Conservation (phyloP, 495 filamentous ascomycete genomes). For the Penicillium atrosanguineum region DNA sequence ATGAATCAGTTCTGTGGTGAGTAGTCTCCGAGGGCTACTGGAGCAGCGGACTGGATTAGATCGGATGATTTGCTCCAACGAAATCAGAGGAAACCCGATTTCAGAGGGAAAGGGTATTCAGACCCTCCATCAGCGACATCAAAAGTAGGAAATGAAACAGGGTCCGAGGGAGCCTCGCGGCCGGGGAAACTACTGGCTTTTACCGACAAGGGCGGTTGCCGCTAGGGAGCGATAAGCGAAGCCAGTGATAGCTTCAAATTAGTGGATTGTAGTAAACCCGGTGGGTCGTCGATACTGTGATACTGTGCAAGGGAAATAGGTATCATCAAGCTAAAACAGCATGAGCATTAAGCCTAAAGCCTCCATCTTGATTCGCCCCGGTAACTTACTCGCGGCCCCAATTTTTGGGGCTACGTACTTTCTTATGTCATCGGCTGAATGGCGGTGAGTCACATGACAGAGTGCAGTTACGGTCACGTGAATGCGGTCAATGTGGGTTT, state of each 20-base stretch:
- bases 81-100: neutral
- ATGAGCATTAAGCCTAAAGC: neutral
- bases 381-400: neutral
- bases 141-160: neutral
- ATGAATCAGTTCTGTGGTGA: slow-evolving; percentile 38
- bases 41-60: slow-evolving; percentile 26
- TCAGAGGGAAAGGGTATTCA: neutral
- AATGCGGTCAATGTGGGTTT: slow-evolving; percentile 39
- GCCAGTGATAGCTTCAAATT: neutral
- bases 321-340: neutral
- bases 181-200: slow-evolving; percentile 2
- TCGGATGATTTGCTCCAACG: slow-evolving; percentile 18
- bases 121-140: slow-evolving; percentile 4
- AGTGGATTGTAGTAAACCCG: neutral
- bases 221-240: slow-evolving; percentile 16
- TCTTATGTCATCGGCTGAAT: neutral
- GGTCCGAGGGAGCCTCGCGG: neutral
- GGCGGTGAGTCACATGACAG: slow-evolving; percentile 37
- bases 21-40: slow-evolving; percentile 22
- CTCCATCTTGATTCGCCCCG: slow-evolving; percentile 3
- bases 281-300: slow-evolving; percentile 1
- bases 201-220: slow-evolving; percentile 23
- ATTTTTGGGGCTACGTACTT: neutral
- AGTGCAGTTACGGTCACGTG: slow-evolving; percentile 5
- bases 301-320: neutral